Evolutionary conservation across 768 basidiomycete genomes (phyloP).

Genomic region (Tulasnella sp.): DNA sequence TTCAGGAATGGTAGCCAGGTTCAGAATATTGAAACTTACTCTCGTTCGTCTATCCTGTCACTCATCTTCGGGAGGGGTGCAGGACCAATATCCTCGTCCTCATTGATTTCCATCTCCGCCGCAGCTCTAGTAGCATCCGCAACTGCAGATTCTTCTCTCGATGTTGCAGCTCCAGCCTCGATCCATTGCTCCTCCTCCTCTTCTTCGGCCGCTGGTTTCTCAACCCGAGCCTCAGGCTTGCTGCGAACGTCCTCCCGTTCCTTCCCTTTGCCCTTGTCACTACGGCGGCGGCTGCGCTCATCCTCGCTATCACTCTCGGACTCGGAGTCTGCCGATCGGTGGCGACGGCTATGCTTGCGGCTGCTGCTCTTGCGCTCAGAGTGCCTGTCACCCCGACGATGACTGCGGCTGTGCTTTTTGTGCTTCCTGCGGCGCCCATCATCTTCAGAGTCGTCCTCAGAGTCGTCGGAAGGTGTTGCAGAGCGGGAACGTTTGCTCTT

Average conservation of each 20-base stretch:
- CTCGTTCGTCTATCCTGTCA: conserved; percentile 67
- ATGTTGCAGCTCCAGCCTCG: conserved; percentile 41
- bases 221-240: background rate
- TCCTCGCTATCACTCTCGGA: conserved; percentile 38
- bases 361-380: conserved; percentile 5
- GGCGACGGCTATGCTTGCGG: conserved; percentile 38
- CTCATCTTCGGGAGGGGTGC: conserved; percentile 52
- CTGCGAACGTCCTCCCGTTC: conserved; percentile 41
- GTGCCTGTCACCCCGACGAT: conserved; percentile 5
- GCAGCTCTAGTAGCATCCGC: background rate
- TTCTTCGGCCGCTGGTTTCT: conserved; percentile 31
- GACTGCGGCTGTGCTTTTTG: conserved; percentile 19
- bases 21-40: conserved; percentile 34
- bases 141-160: conserved; percentile 25
- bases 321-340: conserved; percentile 43
- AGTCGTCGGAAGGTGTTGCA: background rate
- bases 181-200: conserved; percentile 55
- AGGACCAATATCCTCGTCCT: conserved; percentile 75
- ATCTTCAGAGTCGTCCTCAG: conserved; percentile 20
- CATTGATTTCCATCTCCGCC: conserved; percentile 41
- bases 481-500: conserved; percentile 39
- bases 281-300: conserved; percentile 52
- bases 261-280: conserved; percentile 47
- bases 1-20: background rate
- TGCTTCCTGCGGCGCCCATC: conserved; percentile 19